Evolutionary conservation across 2,329 filamentous ascomycete species (phyloP), one percentile per base, ranked within the genome.

Genomic region (Dactylellina haptotyla): DNA sequence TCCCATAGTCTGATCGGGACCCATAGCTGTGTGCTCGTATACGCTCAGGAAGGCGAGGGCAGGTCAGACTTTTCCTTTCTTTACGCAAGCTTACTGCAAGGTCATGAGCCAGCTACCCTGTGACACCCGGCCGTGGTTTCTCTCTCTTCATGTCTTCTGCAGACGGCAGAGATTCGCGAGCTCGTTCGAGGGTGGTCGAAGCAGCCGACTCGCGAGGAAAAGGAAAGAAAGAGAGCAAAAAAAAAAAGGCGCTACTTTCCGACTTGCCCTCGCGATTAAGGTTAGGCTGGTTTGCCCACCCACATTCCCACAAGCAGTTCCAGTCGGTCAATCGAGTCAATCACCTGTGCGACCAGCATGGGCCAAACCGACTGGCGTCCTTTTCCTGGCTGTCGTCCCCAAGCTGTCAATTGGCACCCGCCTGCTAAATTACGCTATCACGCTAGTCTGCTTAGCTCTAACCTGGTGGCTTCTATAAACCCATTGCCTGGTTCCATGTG

Each of bases 71-170:
- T 20, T 39, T 56, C 26, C 23, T 56, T 56, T 18, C 51, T 56
- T 51, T 45, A 20, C 46, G 46, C 32, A 43, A 57, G 53, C 18
- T 59, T 14, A 20, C 37, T 34, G 23, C 16, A 4, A 9, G 58
- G 58, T 63, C 58, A 63, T 51, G 58, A 51, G 41, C 25, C 20
- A 23, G 34, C 20, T 59, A n/a, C 45, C 53, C 53, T 67, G 63
- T 67, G 63, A 59, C 53, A 59, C 63, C 63, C 41, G 51, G 45
- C 41, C 26, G 39, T 57, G 57, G 50, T 50, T 25, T 50, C 14
- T 2, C 45, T 28, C 2, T 50, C 4, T 28, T 14, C 4, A 23
- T 28, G 4, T 28, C 12, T 43, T 48, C 59, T 46, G 20, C 28
- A 26, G 43, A 25, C 12, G 30, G 34, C 41, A 53, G 53, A 53